Evolutionary conservation across 208 protist species (phyloP), one percentile per base, ranked within the genome.

Genomic region (Trypanosoma platydactyli): DNA sequence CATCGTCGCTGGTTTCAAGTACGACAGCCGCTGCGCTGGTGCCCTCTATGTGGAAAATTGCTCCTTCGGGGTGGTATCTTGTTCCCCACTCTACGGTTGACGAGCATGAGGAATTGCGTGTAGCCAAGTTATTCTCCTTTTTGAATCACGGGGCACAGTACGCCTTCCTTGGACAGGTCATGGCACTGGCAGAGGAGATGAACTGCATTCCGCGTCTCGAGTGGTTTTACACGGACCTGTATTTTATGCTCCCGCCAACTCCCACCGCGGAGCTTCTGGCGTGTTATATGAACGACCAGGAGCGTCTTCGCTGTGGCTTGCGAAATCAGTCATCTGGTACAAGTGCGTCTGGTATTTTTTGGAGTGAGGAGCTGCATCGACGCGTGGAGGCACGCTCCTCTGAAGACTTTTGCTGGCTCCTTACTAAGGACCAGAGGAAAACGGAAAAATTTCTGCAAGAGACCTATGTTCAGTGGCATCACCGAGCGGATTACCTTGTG

Each of bases 401-500:
- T 38, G 67, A 78, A 1, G 84, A 91, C 74, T 95, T 95, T 55
- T 95, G 89, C 68, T 95, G 89, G 86, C 45, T 89, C 20, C 71
- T 92, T 12, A 92, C 83, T 18, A 51, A 80, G 24, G 77, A 92
- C 62, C 79, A 86, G 62, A 61, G 85, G 48, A 88, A 83, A 63
- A 93, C 86, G 42, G 77, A 89, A 60, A 80, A 84, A 46, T 95
- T 95, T 73, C 46, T 93, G 44, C 83, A 91, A 59, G 84, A 91
- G 61, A 91, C 86, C 9, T 95, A 80, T 57, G 64, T 95, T 25
- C 89, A 95, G 77, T 95, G 89, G 86, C 80, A 91, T 58, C 79
- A 95, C 68, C 83, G 86, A 42, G 89, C 89, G 4, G 89, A 95
- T 73, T 95, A 93, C 70, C 77, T 95, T 49, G 86, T 95, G 45